A percentile compares a stretch with the other conserved stretches of the same genome.
Conservation (phyloP, 768 basidiomycete species). For the Pleurotus sapidus region DNA sequence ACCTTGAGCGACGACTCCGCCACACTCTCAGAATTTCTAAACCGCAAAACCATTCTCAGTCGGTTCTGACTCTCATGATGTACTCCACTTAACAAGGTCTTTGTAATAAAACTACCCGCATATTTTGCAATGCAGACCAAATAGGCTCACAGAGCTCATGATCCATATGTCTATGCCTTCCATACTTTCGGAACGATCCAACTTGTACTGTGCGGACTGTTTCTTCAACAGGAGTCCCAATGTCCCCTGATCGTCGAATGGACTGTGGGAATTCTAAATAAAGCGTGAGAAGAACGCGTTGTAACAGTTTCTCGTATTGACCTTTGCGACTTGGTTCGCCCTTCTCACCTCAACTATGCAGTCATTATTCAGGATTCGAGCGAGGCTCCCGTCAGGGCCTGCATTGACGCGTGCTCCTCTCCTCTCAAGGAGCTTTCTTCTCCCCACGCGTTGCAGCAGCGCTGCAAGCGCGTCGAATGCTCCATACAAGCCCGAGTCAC, state of each 20-base stretch:
- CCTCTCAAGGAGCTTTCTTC: not conserved
- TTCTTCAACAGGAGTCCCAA: too few species aligned
- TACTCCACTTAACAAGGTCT: too few species aligned
- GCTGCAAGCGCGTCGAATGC: constrained; percentile 3
- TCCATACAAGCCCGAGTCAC: not conserved
- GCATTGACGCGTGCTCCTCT: not conserved
- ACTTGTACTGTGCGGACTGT: too few species aligned
- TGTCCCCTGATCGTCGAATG: too few species aligned
- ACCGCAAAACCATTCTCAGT: not conserved
- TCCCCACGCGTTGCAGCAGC: not conserved
- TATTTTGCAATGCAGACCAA: too few species aligned
- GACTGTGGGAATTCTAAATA: too few species aligned
- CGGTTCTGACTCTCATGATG: not conserved
- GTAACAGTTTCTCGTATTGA: too few species aligned
- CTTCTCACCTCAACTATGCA: not conserved
- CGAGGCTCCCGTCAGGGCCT: not conserved
- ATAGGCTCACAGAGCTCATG: too few species aligned
- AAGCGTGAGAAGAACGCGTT: too few species aligned
- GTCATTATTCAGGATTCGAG: not conserved
- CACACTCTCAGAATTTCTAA: not conserved
- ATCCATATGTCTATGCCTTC: too few species aligned
- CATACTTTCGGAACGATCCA: too few species aligned
- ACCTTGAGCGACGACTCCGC: not conserved
- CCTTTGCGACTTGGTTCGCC: not conserved
- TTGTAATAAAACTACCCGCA: too few species aligned